phyloP scores from a whole-genome alignment of 306 rosid species.

The Rosa lucieae region DNA sequence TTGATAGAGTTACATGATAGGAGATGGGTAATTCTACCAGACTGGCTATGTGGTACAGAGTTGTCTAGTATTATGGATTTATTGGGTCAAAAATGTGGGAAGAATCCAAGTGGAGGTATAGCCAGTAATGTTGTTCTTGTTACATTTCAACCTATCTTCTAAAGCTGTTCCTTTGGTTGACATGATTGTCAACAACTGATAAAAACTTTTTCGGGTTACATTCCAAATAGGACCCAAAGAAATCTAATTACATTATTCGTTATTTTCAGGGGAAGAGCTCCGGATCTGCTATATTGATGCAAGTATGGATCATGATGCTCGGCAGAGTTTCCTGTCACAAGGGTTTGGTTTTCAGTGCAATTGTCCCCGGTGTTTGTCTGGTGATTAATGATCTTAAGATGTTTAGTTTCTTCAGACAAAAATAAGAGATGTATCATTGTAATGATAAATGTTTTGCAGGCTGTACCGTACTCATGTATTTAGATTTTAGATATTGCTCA shows the following conservation, averaged over 20 bases:
- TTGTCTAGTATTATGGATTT: neutral
- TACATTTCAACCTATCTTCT: neutral
- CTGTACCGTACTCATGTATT: neutral
- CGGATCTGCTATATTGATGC: constrained; percentile 92
- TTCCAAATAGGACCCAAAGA: neutral
- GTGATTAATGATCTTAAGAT: constrained; percentile 41
- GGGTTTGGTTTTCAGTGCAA: constrained; percentile 86
- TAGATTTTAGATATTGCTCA: neutral
- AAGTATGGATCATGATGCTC: constrained; percentile 64
- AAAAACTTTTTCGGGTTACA: neutral
- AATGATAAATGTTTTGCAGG: neutral
- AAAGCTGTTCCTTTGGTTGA: neutral
- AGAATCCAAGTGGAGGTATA: neutral
- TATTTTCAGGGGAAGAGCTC: constrained; percentile 78
- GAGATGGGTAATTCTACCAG: neutral
- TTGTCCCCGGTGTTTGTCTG: constrained; percentile 63
- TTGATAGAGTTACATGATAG: neutral
- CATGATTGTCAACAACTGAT: neutral
- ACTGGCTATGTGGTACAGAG: neutral
- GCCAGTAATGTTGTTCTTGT: neutral
- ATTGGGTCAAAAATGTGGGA: neutral
- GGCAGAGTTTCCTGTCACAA: constrained; percentile 54
- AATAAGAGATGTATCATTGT: neutral
- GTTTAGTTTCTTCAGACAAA: neutral
- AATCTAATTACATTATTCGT: neutral